phyloP scores from a whole-genome alignment of 2,329 filamentous ascomycete species.

The Didymella keratinophila region DNA sequence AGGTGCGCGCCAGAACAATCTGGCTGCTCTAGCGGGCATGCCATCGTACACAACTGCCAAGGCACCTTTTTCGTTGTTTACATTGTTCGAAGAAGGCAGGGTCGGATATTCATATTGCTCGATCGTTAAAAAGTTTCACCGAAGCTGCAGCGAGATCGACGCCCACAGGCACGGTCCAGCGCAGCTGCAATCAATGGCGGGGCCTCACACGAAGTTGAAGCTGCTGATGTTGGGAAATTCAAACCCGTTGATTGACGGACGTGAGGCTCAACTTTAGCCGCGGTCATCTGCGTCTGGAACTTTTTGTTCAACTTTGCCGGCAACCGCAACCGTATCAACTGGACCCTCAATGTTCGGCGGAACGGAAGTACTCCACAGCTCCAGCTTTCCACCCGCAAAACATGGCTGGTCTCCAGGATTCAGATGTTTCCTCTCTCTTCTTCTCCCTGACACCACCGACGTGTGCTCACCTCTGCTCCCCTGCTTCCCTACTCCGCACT shows the following conservation, averaged over 20 bases:
- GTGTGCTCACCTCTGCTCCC: neutral
- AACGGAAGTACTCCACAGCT: constrained; percentile 28
- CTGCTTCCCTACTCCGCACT: constrained; percentile 17
- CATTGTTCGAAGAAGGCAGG: neutral
- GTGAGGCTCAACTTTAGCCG: constrained; percentile 21
- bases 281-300: constrained; percentile 16
- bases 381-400: constrained; percentile 26
- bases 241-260: constrained; percentile 18
- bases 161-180: neutral
- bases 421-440: constrained; percentile 14
- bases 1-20: neutral
- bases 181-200: neutral
- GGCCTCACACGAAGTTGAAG: neutral
- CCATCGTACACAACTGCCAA: neutral
- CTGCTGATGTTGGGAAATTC: constrained; percentile 10
- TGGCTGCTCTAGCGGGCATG: neutral
- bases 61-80: neutral
- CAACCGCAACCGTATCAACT: constrained; percentile 14
- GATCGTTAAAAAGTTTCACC: neutral
- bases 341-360: constrained; percentile 20
- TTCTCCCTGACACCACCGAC: constrained; percentile 8
- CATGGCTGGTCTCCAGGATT: constrained; percentile 26
- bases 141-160: neutral
- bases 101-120: too few species aligned
- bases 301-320: constrained; percentile 18